Conservation (phyloP, 2,329 filamentous ascomycete species). For the Venturia oleaginea region DNA sequence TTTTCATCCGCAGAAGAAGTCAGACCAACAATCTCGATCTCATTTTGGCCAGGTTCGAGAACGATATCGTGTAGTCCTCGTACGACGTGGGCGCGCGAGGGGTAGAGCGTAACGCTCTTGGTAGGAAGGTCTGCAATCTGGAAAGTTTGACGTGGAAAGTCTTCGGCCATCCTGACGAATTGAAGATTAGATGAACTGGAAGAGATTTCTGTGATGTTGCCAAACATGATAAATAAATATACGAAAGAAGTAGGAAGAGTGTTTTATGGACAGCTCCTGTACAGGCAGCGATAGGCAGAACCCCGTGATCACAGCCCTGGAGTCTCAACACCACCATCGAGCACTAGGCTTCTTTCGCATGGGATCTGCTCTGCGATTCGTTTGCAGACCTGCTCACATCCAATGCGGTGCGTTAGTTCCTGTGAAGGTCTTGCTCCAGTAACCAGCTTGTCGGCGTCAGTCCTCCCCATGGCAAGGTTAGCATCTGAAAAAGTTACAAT, state of each 20-base stretch:
- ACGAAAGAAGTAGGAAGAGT: neutral
- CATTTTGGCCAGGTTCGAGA: constrained; percentile 47
- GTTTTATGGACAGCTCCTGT: neutral
- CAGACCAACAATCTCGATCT: constrained; percentile 47
- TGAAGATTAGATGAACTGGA: neutral
- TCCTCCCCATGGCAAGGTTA: no score
- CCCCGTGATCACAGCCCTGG: neutral
- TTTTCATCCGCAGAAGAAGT: constrained; percentile 45
- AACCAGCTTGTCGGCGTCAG: no score
- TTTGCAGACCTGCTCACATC: no score
- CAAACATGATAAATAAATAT: neutral
- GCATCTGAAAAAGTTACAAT: no score
- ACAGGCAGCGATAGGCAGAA: neutral
- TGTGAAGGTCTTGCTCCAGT: no score
- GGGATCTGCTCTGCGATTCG: no score
- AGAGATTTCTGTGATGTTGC: neutral
- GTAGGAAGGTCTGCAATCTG: constrained; percentile 49
- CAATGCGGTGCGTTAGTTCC: no score
- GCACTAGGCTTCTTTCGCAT: neutral
- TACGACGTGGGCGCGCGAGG: constrained; percentile 50
- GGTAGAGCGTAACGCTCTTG: constrained; percentile 55
- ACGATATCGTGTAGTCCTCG: constrained; percentile 49
- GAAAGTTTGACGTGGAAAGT: constrained; percentile 38
- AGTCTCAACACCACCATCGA: neutral
- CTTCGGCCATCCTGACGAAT: constrained; percentile 14